These are phyloP conservation scores for Blastobotrys illinoisensis DNA, from an alignment of 1,139 yeast species.

Conservation along the genomic window DNA sequence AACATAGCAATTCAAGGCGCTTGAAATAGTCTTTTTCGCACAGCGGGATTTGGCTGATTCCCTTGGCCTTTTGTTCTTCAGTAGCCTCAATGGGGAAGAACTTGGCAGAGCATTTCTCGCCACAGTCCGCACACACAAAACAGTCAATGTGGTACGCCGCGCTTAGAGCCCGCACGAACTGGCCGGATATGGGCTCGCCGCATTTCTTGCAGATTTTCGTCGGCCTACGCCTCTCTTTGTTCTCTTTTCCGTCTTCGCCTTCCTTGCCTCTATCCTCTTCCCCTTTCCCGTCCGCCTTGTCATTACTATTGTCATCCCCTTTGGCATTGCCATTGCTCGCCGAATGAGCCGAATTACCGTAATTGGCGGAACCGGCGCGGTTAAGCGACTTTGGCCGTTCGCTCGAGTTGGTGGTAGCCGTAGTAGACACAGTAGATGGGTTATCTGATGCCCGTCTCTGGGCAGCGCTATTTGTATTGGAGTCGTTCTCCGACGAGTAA, in stretches of 20 bases:
- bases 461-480: not conserved
- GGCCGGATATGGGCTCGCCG: conserved; percentile 63
- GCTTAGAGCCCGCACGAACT: conserved; percentile 78
- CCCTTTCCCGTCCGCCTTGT: conserved; percentile 3
- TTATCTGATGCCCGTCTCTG: not conserved
- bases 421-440: not conserved
- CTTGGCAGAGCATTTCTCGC: conserved; percentile 64
- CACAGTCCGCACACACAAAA: conserved; percentile 80
- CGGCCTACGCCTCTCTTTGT: conserved; percentile 9
- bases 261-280: not conserved
- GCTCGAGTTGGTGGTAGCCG: not conserved
- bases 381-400: not conserved
- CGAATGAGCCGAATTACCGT: not conserved
- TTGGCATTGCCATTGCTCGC: not conserved
- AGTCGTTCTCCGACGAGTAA: not conserved
- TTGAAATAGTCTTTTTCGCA: conserved; percentile 93
- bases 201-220: conserved; percentile 53
- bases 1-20: conserved; percentile 75
- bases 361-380: not conserved
- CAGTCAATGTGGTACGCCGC: conserved; percentile 81
- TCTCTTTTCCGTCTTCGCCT: not conserved
- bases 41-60: conserved; percentile 60
- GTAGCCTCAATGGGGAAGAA: conserved; percentile 51
- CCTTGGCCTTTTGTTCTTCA: conserved; percentile 18
- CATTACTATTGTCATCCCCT: not conserved